Evolutionary conservation across 495 filamentous ascomycete species (phyloP).

Genomic region (Bombardia bombarda): DNA sequence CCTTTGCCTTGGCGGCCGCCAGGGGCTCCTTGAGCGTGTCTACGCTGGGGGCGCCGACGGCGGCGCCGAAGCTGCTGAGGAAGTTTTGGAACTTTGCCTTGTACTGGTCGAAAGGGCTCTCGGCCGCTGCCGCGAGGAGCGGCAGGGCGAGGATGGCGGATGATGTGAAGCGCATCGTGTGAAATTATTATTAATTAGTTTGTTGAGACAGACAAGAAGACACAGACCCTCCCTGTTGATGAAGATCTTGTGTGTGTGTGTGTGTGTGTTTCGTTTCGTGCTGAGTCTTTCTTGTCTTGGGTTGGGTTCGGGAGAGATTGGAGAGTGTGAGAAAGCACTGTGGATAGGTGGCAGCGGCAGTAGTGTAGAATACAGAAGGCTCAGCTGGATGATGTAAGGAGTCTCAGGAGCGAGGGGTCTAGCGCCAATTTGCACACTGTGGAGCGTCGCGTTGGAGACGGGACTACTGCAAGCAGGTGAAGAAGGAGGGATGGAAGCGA

Average conservation of each 20-base stretch:
- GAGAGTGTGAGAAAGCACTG: no score
- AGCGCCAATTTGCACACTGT: neutral
- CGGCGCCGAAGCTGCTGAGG: constrained; percentile 31
- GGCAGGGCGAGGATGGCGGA: constrained; percentile 57
- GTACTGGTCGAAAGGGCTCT: constrained; percentile 43
- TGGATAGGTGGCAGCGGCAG: no score
- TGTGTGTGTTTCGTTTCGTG: no score
- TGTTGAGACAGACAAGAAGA: neutral
- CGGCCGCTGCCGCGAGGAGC: constrained; percentile 55
- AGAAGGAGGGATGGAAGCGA: neutral
- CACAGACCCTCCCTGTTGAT: no score
- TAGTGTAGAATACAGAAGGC: neutral
- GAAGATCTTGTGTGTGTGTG: no score
- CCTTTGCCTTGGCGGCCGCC: constrained; percentile 31
- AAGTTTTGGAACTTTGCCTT: constrained; percentile 63
- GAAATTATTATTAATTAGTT: constrained; percentile 2
- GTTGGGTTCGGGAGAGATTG: no score
- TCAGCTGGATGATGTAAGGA: constrained; percentile 15
- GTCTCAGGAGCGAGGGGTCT: constrained; percentile 7
- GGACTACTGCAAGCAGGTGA: neutral
- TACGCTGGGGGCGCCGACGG: constrained; percentile 51
- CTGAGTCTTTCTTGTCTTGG: no score
- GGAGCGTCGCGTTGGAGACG: neutral
- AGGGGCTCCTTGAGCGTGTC: constrained; percentile 47
- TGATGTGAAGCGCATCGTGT: constrained; percentile 65